Base-by-base conservation (phyloP, 1,284 basidiomycete species). In the Pholiota adiposa region DNA sequence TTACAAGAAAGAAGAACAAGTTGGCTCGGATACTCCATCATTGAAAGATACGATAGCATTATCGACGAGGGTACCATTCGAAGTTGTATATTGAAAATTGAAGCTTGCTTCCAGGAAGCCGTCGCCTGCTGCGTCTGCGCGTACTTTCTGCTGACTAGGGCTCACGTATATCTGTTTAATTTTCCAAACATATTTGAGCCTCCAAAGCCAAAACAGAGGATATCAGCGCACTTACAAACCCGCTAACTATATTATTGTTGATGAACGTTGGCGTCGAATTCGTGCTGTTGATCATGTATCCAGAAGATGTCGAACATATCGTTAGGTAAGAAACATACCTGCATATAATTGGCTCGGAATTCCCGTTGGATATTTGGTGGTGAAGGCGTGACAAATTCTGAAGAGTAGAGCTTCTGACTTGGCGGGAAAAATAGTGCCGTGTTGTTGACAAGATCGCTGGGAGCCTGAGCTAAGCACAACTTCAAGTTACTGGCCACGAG, bases 151-250 rank as follows among this genome's bases (percentile, higher is more conserved):
- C 38, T 66, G 63, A 29, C 54, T 67, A 12, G 68, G 70, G 58
- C 69, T 70, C 31, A 72, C 52, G 31, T 72, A 72, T 34, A 72
- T 66, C 69, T 71, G 44, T 38, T 33, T n/a, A 44, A 31, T n/a
- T n/a, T n/a, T n/a, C n/a, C n/a, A n/a, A n/a, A 21, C 8, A 29
- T 3, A 7, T 29, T 33, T 33, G 31, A 12, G 8, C 2, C 25
- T 16, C 25, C 18, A 16, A 43, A 14, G n/a, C 18, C n/a, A 16
- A 29, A 18, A 12, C n/a, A 6, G n/a, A 12, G 34, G 36, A 29
- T 40, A 38, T 38, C 27, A 19, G 27, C 21, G 19, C 2, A 58
- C 62, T 27, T 25, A 66, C 64, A 27, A 63, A 66, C 2, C 64
- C 64, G 54, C 53, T 60, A 31, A 59, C 51, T 8, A 66, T 66